A percentile compares a stretch with the other conserved stretches of the same genome.
Evolutionary conservation across 2,329 filamentous ascomycete species (phyloP).

Genomic region (Colletotrichum trifolii): DNA sequence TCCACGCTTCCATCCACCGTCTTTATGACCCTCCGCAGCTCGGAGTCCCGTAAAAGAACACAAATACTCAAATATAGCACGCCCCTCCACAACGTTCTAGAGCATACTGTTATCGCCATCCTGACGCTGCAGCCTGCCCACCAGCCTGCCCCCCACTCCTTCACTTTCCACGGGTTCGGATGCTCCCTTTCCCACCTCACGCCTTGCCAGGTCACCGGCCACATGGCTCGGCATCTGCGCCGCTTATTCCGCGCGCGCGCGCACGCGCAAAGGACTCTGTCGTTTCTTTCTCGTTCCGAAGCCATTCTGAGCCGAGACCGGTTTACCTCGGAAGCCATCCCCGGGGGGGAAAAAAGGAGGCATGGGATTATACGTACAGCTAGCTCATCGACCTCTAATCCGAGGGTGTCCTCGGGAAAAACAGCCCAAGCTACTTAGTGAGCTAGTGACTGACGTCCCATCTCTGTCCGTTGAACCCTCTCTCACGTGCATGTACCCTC

Average conservation of each 20-base stretch:
- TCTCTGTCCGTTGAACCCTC: too few species aligned
- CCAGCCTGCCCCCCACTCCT: background rate
- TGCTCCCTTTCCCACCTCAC: conserved; percentile 22
- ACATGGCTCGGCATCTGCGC: conserved; percentile 2
- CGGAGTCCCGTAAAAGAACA: too few species aligned
- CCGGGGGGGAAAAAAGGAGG: background rate
- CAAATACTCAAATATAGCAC: too few species aligned
- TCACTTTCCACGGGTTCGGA: conserved; percentile 13
- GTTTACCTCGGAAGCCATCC: too few species aligned
- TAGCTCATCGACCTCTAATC: background rate
- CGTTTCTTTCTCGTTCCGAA: background rate
- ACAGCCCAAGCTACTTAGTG: background rate
- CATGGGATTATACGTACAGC: background rate
- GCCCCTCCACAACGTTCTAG: background rate
- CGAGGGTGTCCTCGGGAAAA: conserved; percentile 12
- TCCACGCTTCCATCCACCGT: too few species aligned
- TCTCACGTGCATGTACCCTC: too few species aligned
- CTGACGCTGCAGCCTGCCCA: background rate
- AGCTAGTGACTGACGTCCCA: too few species aligned
- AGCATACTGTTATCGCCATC: conserved; percentile 16
- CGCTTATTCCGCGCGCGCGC: too few species aligned
- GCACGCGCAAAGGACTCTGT: too few species aligned
- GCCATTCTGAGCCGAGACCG: conserved; percentile 14
- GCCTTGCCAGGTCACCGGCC: background rate
- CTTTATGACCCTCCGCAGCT: too few species aligned